These are phyloP conservation scores for Microsporum audouinii DNA, from an alignment of 2,329 filamentous ascomycete species.

Conservation along the genomic window DNA sequence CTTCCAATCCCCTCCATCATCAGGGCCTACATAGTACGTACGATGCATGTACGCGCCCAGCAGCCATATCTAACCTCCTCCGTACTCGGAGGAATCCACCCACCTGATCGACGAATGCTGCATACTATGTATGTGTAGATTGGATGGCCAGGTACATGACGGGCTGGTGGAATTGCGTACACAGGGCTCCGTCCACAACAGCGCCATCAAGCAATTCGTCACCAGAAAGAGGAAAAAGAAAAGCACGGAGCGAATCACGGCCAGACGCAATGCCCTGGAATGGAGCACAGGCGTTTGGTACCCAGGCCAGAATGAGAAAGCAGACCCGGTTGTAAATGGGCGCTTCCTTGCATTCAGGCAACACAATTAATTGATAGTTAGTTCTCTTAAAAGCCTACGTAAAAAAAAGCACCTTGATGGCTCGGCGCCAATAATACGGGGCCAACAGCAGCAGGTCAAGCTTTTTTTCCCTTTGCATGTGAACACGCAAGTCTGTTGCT, in stretches of 20 bases:
- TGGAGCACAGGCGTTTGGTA: background rate
- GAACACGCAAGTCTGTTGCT: background rate
- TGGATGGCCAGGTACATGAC: background rate
- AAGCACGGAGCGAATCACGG: background rate
- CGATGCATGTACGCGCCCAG: background rate
- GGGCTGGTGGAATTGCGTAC: background rate
- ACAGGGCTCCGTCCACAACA: background rate
- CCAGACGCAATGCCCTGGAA: background rate
- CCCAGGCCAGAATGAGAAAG: background rate
- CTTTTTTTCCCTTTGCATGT: background rate
- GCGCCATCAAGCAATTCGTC: background rate
- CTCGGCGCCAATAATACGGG: background rate
- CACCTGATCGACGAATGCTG: background rate
- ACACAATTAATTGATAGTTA: background rate
- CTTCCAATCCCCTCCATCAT: background rate
- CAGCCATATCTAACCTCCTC: background rate
- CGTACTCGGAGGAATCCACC: background rate
- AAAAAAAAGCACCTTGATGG: background rate
- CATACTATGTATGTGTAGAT: background rate
- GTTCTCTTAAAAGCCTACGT: background rate
- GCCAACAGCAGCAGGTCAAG: background rate
- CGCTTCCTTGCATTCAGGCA: background rate
- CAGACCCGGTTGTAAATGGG: background rate
- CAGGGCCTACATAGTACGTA: background rate
- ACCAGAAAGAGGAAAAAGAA: background rate